Evolutionary conservation across 2,329 filamentous ascomycete species (phyloP), one percentile per base, ranked within the genome.

Genomic region (Cercospora sp.): DNA sequence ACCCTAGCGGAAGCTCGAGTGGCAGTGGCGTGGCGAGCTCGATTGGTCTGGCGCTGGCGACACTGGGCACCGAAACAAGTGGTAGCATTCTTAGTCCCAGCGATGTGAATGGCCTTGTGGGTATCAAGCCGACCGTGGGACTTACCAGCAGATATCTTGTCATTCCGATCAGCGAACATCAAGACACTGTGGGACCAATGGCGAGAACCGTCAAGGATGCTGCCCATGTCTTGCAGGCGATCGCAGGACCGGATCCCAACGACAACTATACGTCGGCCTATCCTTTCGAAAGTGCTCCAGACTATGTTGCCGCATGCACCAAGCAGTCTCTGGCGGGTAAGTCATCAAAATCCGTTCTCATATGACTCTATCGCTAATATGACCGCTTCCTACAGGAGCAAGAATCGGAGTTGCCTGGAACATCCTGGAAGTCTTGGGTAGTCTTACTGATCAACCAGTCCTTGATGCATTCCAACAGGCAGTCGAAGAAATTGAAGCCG

Each of bases 51-150:
- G 86, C 87, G 0, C 79, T 86, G 61, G 88, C 85, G 9, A 74
- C 84, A 4, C 75, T 91, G 2, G 89, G 89, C 6, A 87, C 88
- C 0, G 89, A 83, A 77, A 91, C 89, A 0, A 83, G 83, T 67
- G 89, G 89, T 3, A 89, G 86, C n/a, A 90, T 92, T 63, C 75
- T 90, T 3, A 82, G 82, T 9, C 90, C 90, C 0, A 80, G 79
- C 23, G 74, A 82, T 30, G 72, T 79, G 5, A 90, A 87, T 79
- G 89, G 89, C 66, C 75, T 91, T 1, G 89, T 90, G 0, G 89
- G 88, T 1, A 88, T 92, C 75, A 90, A 89, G 75, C 88, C 89
- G 1, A 89, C 88, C 0, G 86, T 90, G 1, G 89, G 89, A 0
- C 80, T 91, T 3, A 90, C 86, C 0, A 88, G 87, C 55, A 81